A percentile compares a stretch with the other conserved stretches of the same genome.
These are phyloP conservation scores for Ophiocordyceps camponoti-leonardi DNA, from an alignment of 2,329 filamentous ascomycete genomes.

Conservation along the genomic window DNA sequence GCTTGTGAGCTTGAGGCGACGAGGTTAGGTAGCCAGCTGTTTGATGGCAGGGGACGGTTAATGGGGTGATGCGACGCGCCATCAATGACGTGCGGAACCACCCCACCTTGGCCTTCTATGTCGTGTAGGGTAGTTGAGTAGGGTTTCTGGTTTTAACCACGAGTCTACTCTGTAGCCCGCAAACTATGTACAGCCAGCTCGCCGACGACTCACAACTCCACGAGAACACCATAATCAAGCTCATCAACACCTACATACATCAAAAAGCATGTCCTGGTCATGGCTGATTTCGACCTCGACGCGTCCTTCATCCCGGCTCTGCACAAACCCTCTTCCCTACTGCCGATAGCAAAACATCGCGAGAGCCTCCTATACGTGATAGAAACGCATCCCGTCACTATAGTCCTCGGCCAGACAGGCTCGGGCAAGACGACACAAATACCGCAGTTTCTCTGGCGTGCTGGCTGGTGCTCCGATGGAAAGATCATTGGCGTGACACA, in stretches of 20 bases:
- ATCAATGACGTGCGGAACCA: slow-evolving; percentile 21
- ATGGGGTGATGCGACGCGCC: slow-evolving; percentile 1
- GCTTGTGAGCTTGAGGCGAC: too few relatives aligned
- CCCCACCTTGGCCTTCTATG: not conserved
- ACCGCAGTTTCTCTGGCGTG: slow-evolving; percentile 74
- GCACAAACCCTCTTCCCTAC: slow-evolving; percentile 66
- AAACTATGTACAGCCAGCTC: not conserved
- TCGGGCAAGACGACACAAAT: slow-evolving; percentile 94
- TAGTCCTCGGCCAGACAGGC: slow-evolving; percentile 85
- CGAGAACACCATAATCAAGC: not conserved
- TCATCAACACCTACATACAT: not conserved
- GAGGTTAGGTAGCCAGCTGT: not conserved
- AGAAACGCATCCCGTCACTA: slow-evolving; percentile 68
- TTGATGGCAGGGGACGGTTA: not conserved
- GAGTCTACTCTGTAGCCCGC: not conserved
- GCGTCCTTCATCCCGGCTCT: slow-evolving; percentile 59
- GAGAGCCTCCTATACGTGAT: slow-evolving; percentile 70
- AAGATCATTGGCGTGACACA: slow-evolving; percentile 81
- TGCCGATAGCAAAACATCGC: slow-evolving; percentile 76
- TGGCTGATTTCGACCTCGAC: slow-evolving; percentile 40
- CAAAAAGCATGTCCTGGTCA: slow-evolving; percentile 8
- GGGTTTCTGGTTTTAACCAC: not conserved
- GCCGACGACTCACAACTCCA: not conserved
- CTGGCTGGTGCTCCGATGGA: slow-evolving; percentile 74
- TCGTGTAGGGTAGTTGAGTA: not conserved